Conservation (phyloP, 2,329 filamentous ascomycete genomes). For the Xylariaceae sp. region DNA sequence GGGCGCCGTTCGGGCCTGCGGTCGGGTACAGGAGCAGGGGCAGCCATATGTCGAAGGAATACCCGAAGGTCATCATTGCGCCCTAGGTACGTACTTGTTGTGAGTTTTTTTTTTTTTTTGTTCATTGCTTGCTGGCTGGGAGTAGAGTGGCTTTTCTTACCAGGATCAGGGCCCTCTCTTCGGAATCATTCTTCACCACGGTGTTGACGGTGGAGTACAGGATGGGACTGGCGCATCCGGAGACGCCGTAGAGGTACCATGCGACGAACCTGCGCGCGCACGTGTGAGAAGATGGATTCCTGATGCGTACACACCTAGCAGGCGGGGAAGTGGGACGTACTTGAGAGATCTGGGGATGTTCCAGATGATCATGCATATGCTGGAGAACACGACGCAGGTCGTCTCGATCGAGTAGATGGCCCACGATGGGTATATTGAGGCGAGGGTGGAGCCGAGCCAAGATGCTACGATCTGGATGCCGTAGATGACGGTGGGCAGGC, state of each 20-base stretch:
- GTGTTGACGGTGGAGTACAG: constrained; percentile 40
- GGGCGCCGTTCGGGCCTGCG: constrained; percentile 35
- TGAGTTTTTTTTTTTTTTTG: constrained; percentile 9
- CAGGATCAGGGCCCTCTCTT: constrained; percentile 36
- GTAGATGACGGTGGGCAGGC: constrained; percentile 43
- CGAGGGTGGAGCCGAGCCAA: constrained; percentile 45
- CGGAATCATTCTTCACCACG: constrained; percentile 34
- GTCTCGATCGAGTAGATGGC: constrained; percentile 40
- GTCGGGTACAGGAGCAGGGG: constrained; percentile 39
- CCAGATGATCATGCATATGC: constrained; percentile 39
- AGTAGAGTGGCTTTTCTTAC: constrained; percentile 13
- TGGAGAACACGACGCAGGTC: constrained; percentile 37
- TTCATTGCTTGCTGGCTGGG: background rate
- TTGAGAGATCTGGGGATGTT: constrained; percentile 42
- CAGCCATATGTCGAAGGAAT: constrained; percentile 42
- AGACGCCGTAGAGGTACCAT: constrained; percentile 37
- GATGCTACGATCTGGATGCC: constrained; percentile 45
- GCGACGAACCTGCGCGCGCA: constrained; percentile 31
- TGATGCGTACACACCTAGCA: background rate
- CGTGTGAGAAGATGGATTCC: background rate
- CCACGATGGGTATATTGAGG: constrained; percentile 46
- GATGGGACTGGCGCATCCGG: constrained; percentile 36
- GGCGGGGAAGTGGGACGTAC: constrained; percentile 27
- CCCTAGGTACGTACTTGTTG: constrained; percentile 18
- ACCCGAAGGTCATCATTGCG: constrained; percentile 42